Conservation (phyloP, 2,329 filamentous ascomycete species). For the Fusarium cicatricum region DNA sequence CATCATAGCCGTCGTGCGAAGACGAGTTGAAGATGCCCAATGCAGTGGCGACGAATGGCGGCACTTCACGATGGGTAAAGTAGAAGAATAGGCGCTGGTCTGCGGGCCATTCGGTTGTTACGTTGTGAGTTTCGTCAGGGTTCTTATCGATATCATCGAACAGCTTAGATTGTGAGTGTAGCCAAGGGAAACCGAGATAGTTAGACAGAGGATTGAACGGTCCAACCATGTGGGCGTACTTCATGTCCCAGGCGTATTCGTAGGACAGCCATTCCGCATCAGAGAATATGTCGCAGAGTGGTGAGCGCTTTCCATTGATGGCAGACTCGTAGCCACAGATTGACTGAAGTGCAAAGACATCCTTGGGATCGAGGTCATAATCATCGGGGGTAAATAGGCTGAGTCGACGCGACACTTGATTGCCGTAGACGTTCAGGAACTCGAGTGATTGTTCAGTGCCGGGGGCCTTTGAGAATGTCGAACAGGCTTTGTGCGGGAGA, state of each 20-base stretch:
- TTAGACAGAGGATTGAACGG: constrained; percentile 34
- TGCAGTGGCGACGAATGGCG: constrained; percentile 35
- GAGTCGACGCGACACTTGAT: constrained; percentile 20
- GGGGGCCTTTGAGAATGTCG: constrained; percentile 29
- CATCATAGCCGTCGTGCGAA: constrained; percentile 27
- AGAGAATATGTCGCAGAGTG: constrained; percentile 28
- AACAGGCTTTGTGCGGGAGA: constrained; percentile 38
- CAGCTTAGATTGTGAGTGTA: constrained; percentile 26
- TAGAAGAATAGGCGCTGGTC: constrained; percentile 35
- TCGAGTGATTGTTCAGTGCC: constrained; percentile 28
- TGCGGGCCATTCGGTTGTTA: constrained; percentile 26
- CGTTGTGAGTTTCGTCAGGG: background rate
- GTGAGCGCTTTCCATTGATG: constrained; percentile 28
- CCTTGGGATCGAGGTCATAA: constrained; percentile 28
- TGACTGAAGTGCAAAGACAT: constrained; percentile 36
- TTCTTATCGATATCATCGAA: constrained; percentile 19
- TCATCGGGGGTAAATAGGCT: constrained; percentile 31
- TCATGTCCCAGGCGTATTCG: constrained; percentile 40
- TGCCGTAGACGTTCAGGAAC: constrained; percentile 32
- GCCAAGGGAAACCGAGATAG: constrained; percentile 34
- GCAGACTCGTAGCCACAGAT: constrained; percentile 38
- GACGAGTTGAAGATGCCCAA: constrained; percentile 38
- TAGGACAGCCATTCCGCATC: constrained; percentile 37
- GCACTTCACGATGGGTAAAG: constrained; percentile 37
- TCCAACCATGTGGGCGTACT: constrained; percentile 38